These are phyloP conservation scores for Pythium sp. DNA, from an alignment of 352 stramenopile genomes.

Conservation along the genomic window DNA sequence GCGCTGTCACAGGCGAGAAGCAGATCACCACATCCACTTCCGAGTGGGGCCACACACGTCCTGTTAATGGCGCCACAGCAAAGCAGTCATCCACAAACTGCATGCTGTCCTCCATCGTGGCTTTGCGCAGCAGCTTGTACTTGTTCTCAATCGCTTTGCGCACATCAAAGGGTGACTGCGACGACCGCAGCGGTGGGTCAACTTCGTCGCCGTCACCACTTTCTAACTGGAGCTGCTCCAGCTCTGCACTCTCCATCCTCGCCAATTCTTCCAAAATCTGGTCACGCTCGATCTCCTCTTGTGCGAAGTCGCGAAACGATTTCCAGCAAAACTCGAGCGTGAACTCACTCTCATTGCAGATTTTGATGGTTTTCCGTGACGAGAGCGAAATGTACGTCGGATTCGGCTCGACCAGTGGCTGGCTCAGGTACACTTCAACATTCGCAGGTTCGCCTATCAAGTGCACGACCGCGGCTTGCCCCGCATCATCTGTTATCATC, in stretches of 20 bases:
- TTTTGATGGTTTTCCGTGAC: conserved; percentile 88
- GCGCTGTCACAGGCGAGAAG: conserved; percentile 83
- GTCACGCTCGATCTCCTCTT: conserved; percentile 83
- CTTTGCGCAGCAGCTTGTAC: conserved; percentile 90
- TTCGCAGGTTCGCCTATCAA: conserved; percentile 77
- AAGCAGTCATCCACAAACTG: conserved; percentile 95
- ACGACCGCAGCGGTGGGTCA: conserved; percentile 18
- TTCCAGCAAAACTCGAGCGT: conserved; percentile 93
- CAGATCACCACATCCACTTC: conserved; percentile 90
- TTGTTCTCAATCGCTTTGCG: conserved; percentile 83
- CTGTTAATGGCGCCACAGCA: conserved; percentile 80
- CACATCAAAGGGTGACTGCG: conserved; percentile 54
- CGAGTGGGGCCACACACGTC: conserved; percentile 91
- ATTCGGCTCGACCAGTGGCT: conserved; percentile 77
- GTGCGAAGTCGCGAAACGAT: conserved; percentile 65
- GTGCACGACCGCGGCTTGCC: conserved; percentile 63
- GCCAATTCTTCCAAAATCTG: conserved; percentile 83
- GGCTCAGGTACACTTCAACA: conserved; percentile 90
- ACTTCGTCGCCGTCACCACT: conserved; percentile 16
- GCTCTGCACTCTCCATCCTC: conserved; percentile 70
- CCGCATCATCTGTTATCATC: conserved; percentile 80
- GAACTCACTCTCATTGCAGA: conserved; percentile 92
- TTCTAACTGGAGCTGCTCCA: conserved; percentile 67
- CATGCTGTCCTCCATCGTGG: conserved; percentile 89
- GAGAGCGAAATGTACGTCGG: conserved; percentile 91